Base-by-base conservation (phyloP, 305 asterid genomes). In the Galium porrigens region DNA sequence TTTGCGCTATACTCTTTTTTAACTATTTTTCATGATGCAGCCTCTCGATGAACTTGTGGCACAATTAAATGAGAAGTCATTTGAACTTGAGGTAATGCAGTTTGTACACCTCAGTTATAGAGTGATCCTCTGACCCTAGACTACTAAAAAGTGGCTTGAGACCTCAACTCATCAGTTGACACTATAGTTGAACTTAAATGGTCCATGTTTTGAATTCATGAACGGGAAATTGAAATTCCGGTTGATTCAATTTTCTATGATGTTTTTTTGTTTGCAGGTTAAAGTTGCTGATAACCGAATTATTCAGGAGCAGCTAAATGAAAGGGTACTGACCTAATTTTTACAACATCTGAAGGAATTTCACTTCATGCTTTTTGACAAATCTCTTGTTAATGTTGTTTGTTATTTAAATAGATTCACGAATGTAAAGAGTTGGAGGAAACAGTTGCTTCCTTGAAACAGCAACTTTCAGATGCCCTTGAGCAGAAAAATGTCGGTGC, bases 61-160 rank as follows among this genome's bases (percentile, higher is more conserved):
- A 37, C 96, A 88, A 75, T 78, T 92, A 74, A 80, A 89, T 79
- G 96, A 87, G 86, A 92, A 89, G 78, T 80, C 97, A 61, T 84
- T 92, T 81, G 99, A 92, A 75, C 99, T 92, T 74, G 97, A 89
- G 99, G 99, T 89, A 84, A 79, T 52, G 42, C 68, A 57, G 66
- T 63, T 74, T 61, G 39, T 62, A 48, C 69, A n/a, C 72, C 64
- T 71, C 49, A 15, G 63, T 57, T 41, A 54, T 58, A 58, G 39
- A 56, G 0, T 55, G 63, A 61, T 62, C 56, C 58, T 61, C 22
- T 11, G n/a, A 34, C 51, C 44, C 37, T 34, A 25, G 44, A 41
- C 61, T 29, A 17, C 49, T 42, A 27, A 69, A 42, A 37, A 58
- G 22, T 68, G 36, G 41, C 62, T 51, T 8, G 15, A 17, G 41